phyloP scores from a whole-genome alignment of 176 grass and related monocot species.

The Oryza glumipatula region DNA sequence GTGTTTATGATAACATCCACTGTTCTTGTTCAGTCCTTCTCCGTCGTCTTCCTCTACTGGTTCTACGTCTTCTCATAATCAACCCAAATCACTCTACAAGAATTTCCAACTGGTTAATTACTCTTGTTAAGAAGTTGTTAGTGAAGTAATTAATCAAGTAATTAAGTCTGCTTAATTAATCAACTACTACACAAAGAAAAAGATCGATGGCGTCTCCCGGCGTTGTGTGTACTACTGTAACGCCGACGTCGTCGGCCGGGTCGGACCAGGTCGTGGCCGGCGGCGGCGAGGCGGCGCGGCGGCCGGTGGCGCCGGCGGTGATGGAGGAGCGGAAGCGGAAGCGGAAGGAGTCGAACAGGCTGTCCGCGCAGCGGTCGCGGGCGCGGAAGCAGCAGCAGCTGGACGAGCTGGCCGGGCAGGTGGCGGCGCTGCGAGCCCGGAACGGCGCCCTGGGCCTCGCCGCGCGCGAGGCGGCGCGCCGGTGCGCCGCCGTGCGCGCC shows the following conservation, averaged over 20 bases:
- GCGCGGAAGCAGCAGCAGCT: conserved; percentile 64
- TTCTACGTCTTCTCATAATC: conserved; percentile 94
- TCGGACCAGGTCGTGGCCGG: background rate
- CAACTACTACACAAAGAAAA: background rate
- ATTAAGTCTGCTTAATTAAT: background rate
- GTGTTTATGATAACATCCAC: conserved; percentile 83
- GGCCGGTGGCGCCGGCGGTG: background rate
- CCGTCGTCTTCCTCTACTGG: conserved; percentile 93
- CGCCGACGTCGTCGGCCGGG: conserved; percentile 10
- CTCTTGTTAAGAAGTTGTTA: conserved; percentile 27
- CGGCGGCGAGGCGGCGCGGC: background rate
- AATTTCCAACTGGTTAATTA: background rate
- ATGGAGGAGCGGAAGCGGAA: conserved; percentile 64
- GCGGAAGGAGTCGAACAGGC: conserved; percentile 83
- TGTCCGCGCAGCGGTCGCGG: conserved; percentile 77
- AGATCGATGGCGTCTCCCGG: conserved; percentile 54
- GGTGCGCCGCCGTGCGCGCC: conserved; percentile 40
- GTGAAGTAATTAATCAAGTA: background rate
- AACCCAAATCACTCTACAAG: background rate
- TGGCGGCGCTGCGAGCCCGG: conserved; percentile 40
- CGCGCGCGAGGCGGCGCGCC: conserved; percentile 18
- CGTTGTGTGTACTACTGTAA: background rate
- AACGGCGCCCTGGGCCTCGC: conserved; percentile 50
- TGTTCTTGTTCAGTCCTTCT: conserved; percentile 77
- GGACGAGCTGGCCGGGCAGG: conserved; percentile 51